phyloP scores from a whole-genome alignment of 2,329 filamentous ascomycete genomes.

The Fusarium austroafricanum region DNA sequence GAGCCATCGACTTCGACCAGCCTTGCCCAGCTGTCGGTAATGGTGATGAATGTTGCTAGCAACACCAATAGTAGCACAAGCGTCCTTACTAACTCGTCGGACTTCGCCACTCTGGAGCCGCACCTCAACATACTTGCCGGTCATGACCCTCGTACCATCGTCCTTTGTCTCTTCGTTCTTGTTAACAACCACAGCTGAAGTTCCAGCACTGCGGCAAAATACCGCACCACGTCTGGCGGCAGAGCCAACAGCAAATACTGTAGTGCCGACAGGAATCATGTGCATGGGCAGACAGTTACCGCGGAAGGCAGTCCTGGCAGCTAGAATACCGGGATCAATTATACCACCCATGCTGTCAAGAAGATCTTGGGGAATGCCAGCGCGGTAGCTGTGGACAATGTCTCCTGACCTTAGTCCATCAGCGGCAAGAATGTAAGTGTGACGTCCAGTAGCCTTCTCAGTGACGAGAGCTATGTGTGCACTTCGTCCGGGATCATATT shows the following conservation, averaged over 20 bases:
- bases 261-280: conserved; percentile 95
- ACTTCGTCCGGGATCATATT: conserved; percentile 93
- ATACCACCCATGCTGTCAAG: conserved; percentile 92
- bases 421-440: conserved; percentile 94
- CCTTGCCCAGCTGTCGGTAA: conserved; percentile 92
- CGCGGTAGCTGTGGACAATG: conserved; percentile 88
- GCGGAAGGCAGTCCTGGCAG: conserved; percentile 91
- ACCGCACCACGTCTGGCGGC: conserved; percentile 79
- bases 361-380: conserved; percentile 87
- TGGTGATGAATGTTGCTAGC: conserved; percentile 94
- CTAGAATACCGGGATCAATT: conserved; percentile 94
- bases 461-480: conserved; percentile 92
- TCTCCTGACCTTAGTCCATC: conserved; percentile 95
- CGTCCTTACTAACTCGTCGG: conserved; percentile 87
- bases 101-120: conserved; percentile 93
- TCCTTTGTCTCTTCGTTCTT: conserved; percentile 82
- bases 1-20: conserved; percentile 91
- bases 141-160: conserved; percentile 70
- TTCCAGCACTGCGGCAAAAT: conserved; percentile 95
- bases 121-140: conserved; percentile 83
- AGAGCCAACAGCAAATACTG: conserved; percentile 90
- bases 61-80: conserved; percentile 93
- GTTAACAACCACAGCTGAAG: conserved; percentile 86
- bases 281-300: conserved; percentile 96
- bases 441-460: conserved; percentile 76